These are phyloP conservation scores for Cyclotella cryptica DNA, from an alignment of 108 stramenopile species.

Conservation along the genomic window DNA sequence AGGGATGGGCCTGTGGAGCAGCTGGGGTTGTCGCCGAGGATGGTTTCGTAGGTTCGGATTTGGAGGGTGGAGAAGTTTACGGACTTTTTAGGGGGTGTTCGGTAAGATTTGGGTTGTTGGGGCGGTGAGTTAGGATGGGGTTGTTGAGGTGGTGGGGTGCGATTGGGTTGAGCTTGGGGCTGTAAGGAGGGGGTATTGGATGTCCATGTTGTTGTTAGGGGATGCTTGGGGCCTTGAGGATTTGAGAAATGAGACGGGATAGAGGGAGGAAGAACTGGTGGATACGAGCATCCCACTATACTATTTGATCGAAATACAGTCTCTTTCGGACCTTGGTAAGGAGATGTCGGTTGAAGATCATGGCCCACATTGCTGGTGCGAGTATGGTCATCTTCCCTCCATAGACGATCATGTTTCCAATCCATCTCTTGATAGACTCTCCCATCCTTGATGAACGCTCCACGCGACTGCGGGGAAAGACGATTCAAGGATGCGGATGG, in stretches of 20 bases:
- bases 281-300: too few species aligned
- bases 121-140: neutral
- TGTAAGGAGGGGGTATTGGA: too few species aligned
- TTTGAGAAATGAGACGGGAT: neutral
- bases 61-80: constrained; percentile 42
- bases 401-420: constrained; percentile 28
- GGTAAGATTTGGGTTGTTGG: neutral
- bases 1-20: constrained; percentile 49
- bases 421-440: constrained; percentile 32
- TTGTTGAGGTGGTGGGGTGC: neutral
- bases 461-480: neutral
- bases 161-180: neutral
- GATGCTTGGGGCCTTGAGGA: neutral
- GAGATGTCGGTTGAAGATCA: neutral
- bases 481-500: neutral
- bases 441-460: neutral
- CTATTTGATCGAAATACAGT: too few species aligned
- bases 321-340: neutral
- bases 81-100: neutral
- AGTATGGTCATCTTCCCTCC: constrained; percentile 39
- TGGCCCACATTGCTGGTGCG: neutral
- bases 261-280: neutral
- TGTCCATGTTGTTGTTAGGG: neutral
- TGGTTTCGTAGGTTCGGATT: constrained; percentile 54
- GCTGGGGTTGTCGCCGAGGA: constrained; percentile 53